Evolutionary conservation across 345 rosid species (phyloP), one percentile per base, ranked within the genome.

Genomic region (Eucalyptus rudis): DNA sequence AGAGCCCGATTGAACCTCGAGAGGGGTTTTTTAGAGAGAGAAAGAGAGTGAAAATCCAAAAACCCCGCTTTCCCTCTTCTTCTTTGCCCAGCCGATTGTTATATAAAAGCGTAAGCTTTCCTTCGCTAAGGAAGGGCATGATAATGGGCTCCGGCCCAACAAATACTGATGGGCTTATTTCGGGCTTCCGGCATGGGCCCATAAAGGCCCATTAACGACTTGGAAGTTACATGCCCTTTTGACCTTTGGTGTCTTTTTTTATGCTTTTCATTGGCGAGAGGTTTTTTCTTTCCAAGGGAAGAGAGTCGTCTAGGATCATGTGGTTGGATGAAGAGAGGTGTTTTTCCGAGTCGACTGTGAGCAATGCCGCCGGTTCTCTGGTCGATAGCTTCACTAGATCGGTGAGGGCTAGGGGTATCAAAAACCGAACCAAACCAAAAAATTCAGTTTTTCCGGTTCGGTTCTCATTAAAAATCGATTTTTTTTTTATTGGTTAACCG

Each of bases 361-460:
- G 1, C 0, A 52, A 52, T 52, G 56, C 24, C 0, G 0, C 1
- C 0, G 2, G 24, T 4, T 19, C 24, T 19, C 4, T 52, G 0
- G 24, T 52, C 0, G 10, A 52, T 52, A 52, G 0, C 56, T 52
- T 52, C 0, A 0, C 56, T 52, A 7, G 56, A 52, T 19, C 0
- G 10, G 0, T 19, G 24, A 52, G 56, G 56, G 56, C 1, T n/a
- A n/a, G n/a, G n/a, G n/a, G n/a, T n/a, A n/a, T n/a, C n/a, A n/a
- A n/a, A n/a, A n/a, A n/a, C n/a, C n/a, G n/a, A n/a, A n/a, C n/a
- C n/a, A n/a, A n/a, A n/a, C n/a, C n/a, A n/a, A n/a, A n/a, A n/a
- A n/a, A n/a, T n/a, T n/a, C n/a, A n/a, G n/a, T n/a, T n/a, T n/a
- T n/a, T n/a, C n/a, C n/a, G n/a, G n/a, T n/a, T n/a, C n/a, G n/a